Conservation (phyloP, 1,284 basidiomycete species). For the Trichosporon coremiiforme region DNA sequence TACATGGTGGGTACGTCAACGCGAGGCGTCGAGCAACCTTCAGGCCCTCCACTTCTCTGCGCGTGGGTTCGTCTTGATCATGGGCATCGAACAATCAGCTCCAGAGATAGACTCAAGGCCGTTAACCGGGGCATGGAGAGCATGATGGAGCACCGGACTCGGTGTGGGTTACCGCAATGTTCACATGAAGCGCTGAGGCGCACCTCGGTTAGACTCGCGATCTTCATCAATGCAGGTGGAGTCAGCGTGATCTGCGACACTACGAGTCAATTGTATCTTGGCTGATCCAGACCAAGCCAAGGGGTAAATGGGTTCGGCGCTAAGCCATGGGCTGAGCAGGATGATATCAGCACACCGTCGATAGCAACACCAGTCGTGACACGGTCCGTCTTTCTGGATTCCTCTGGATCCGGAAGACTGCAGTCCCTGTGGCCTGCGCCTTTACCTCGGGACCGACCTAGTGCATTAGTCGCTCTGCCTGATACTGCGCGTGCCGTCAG, state of each 20-base stretch:
- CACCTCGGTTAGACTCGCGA: not conserved
- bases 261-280: slow-evolving; percentile 1
- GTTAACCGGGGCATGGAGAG: not conserved
- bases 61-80: not conserved
- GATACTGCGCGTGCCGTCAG: not conserved
- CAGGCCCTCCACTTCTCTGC: not conserved
- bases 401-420: not conserved
- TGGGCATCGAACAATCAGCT: not conserved
- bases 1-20: not conserved
- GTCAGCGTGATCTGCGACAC: not conserved
- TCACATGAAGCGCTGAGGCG: not conserved
- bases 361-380: not conserved
- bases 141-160: not conserved
- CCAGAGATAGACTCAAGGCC: not conserved
- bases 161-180: not conserved
- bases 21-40: not conserved
- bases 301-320: not conserved
- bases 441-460: not conserved
- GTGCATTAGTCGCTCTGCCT: not conserved
- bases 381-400: slow-evolving; percentile 1
- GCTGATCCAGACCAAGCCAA: not conserved
- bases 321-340: too few relatives aligned
- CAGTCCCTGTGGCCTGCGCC: not conserved
- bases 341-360: too few relatives aligned
- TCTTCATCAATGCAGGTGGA: not conserved